Evolutionary conservation across 805 yeast genomes (phyloP).

Genomic region (Lipomyces spencermartinsiae): DNA sequence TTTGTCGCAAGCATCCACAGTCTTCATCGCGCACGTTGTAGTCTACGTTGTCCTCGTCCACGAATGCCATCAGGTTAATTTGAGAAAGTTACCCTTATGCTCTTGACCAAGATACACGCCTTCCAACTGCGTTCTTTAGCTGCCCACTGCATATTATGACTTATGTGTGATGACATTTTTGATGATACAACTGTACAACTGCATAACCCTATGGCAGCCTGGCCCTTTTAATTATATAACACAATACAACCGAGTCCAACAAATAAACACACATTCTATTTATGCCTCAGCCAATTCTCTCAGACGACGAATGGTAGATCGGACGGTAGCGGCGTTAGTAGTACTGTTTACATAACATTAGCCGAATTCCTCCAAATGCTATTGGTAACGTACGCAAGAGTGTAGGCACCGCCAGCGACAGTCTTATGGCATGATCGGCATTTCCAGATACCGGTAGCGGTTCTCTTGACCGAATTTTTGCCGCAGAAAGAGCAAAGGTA

Average conservation of each 20-base stretch:
- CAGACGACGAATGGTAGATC: slow-evolving; percentile 99
- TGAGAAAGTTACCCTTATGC: no score
- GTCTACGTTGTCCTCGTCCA: neutral
- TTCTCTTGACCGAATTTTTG: slow-evolving; percentile 97
- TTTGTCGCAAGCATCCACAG: neutral
- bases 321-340: slow-evolving; percentile 99
- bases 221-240: slow-evolving; percentile 14
- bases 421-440: slow-evolving; percentile 95
- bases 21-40: neutral
- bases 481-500: slow-evolving; percentile 99
- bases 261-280: slow-evolving; percentile 42
- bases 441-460: slow-evolving; percentile 98
- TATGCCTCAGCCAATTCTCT: slow-evolving; percentile 99
- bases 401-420: slow-evolving; percentile 99
- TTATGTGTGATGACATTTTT: neutral
- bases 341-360: slow-evolving; percentile 52
- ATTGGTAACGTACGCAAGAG: slow-evolving; percentile 65
- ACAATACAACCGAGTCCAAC: slow-evolving; percentile 20
- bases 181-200: slow-evolving; percentile 8
- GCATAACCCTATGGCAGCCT: slow-evolving; percentile 12
- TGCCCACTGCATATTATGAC: neutral
- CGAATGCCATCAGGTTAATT: neutral
- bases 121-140: neutral
- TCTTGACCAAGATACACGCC: neutral
- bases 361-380: neutral